phyloP scores from a whole-genome alignment of 2,329 filamentous ascomycete species.

The Capronia coronata region DNA sequence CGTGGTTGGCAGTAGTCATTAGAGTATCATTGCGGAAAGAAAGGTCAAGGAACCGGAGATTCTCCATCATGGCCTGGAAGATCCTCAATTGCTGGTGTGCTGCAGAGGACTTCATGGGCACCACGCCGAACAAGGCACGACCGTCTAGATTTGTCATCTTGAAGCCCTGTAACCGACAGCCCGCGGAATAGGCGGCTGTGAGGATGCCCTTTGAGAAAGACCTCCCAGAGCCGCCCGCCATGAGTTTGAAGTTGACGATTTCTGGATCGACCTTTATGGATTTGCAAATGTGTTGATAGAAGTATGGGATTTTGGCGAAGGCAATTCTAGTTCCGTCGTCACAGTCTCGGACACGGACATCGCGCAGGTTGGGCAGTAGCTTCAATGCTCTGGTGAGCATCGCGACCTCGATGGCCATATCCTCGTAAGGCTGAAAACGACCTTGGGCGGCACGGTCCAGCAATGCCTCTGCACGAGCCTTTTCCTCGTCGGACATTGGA shows the following conservation, averaged over 20 bases:
- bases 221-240: conserved; percentile 10
- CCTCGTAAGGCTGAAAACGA: conserved; percentile 19
- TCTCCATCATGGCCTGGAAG: conserved; percentile 13
- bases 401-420: conserved; percentile 19
- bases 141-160: conserved; percentile 15
- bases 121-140: conserved; percentile 14
- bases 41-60: conserved; percentile 16
- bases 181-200: conserved; percentile 15
- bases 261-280: conserved; percentile 8
- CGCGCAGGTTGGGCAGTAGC: conserved; percentile 17
- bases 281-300: conserved; percentile 18
- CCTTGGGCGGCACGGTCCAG: conserved; percentile 12
- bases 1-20: conserved; percentile 11
- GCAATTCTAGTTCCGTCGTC: conserved; percentile 5
- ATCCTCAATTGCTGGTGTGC: conserved; percentile 17
- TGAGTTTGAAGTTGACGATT: conserved; percentile 7
- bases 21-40: conserved; percentile 19
- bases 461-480: not conserved
- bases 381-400: conserved; percentile 14
- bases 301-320: conserved; percentile 11
- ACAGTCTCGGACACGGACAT: conserved; percentile 14
- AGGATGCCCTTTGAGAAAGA: conserved; percentile 21
- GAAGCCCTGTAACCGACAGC: conserved; percentile 15
- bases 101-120: conserved; percentile 11
- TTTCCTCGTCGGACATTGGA: conserved; percentile 3